phyloP scores from a whole-genome alignment of 805 yeast species.

The Wickerhamiella azyma region DNA sequence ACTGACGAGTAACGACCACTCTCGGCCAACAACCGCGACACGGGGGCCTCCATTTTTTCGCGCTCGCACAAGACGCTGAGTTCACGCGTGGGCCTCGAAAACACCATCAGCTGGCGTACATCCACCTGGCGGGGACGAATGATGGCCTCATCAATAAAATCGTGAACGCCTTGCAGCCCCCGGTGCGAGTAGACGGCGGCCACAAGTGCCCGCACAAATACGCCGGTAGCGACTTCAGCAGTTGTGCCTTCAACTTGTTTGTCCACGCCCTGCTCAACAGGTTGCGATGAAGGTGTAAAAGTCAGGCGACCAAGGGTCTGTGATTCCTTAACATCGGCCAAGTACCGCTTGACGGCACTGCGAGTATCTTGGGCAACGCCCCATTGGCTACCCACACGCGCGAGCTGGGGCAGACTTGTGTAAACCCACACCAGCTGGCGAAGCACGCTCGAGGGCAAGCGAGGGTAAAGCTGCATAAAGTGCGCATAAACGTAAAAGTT shows the following conservation, averaged over 20 bases:
- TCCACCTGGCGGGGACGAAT: slow-evolving; percentile 66
- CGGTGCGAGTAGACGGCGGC: slow-evolving; percentile 70
- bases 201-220: slow-evolving; percentile 66
- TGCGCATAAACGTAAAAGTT: slow-evolving; percentile 64
- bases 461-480: slow-evolving; percentile 65
- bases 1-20: slow-evolving; percentile 77
- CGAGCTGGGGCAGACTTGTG: slow-evolving; percentile 51
- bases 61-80: slow-evolving; percentile 63
- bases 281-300: slow-evolving; percentile 14
- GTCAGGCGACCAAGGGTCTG: slow-evolving; percentile 43
- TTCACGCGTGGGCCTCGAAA: slow-evolving; percentile 77
- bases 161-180: slow-evolving; percentile 49
- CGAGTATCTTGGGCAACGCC: slow-evolving; percentile 72
- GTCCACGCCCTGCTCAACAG: slow-evolving; percentile 12
- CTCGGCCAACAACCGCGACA: slow-evolving; percentile 76
- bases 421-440: slow-evolving; percentile 65
- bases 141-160: slow-evolving; percentile 61
- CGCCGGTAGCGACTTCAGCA: slow-evolving; percentile 33
- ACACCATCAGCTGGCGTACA: slow-evolving; percentile 57
- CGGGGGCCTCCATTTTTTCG: slow-evolving; percentile 59
- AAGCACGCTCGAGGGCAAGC: slow-evolving; percentile 71
- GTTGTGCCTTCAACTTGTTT: slow-evolving; percentile 4
- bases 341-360: slow-evolving; percentile 48
- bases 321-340: slow-evolving; percentile 54
- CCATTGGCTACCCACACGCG: slow-evolving; percentile 62